Conservation (phyloP, 2,329 filamentous ascomycete genomes). For the Fusarium sp. region DNA sequence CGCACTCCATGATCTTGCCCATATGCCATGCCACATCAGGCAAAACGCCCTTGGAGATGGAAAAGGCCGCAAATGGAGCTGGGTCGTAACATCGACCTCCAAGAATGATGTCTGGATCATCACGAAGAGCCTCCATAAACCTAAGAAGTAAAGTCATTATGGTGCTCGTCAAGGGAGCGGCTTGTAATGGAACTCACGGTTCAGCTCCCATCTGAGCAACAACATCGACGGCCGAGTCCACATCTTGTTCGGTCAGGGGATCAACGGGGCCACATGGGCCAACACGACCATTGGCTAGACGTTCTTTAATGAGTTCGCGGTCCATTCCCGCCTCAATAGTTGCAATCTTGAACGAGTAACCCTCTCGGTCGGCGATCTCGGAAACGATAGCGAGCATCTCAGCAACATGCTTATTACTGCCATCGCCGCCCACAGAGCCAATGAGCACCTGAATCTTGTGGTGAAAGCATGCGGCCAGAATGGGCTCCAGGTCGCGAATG, state of each 20-base stretch:
- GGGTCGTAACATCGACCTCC: slow-evolving; percentile 52
- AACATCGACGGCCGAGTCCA: slow-evolving; percentile 33
- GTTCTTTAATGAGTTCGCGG: slow-evolving; percentile 41
- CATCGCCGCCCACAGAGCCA: slow-evolving; percentile 53
- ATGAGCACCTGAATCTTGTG: slow-evolving; percentile 44
- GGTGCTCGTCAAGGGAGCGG: neutral
- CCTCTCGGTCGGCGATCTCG: slow-evolving; percentile 44
- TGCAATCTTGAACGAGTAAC: slow-evolving; percentile 44
- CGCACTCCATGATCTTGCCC: slow-evolving; percentile 64
- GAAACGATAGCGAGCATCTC: slow-evolving; percentile 51
- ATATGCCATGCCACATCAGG: slow-evolving; percentile 55
- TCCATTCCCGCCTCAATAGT: slow-evolving; percentile 48
- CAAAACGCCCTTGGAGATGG: slow-evolving; percentile 43
- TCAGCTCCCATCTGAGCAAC: slow-evolving; percentile 40
- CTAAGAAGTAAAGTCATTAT: slow-evolving; percentile 6
- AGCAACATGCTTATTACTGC: slow-evolving; percentile 50
- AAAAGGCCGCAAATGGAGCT: slow-evolving; percentile 51
- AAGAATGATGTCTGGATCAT: slow-evolving; percentile 44
- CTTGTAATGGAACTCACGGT: slow-evolving; percentile 21
- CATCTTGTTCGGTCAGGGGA: slow-evolving; percentile 37
- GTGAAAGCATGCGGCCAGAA: slow-evolving; percentile 37
- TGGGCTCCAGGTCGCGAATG: slow-evolving; percentile 49
- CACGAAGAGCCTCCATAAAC: slow-evolving; percentile 32
- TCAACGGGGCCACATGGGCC: slow-evolving; percentile 48
- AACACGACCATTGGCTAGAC: slow-evolving; percentile 41